These are phyloP conservation scores for Anethum foeniculum DNA, from an alignment of 140 eudicot genomes.

Conservation along the genomic window DNA sequence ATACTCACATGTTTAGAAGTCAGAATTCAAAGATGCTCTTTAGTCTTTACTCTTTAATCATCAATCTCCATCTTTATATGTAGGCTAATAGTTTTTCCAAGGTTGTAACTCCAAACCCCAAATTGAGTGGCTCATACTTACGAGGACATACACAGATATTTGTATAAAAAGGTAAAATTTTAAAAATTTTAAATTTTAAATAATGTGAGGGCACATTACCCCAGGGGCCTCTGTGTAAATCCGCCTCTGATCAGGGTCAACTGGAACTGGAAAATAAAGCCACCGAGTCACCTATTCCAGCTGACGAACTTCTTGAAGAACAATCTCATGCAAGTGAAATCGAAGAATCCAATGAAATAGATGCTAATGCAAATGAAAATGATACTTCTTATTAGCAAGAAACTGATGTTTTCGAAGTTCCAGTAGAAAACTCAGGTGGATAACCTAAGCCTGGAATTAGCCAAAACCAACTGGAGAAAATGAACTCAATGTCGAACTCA, in stretches of 20 bases:
- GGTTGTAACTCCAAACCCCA: no score
- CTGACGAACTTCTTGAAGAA: constrained; percentile 7
- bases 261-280: constrained; percentile 44
- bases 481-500: constrained; percentile 23
- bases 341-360: constrained; percentile 15
- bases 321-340: constrained; percentile 26
- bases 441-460: constrained; percentile 19
- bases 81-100: no score
- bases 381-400: constrained; percentile 42
- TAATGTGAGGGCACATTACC: no score
- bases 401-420: constrained; percentile 91
- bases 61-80: no score
- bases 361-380: constrained; percentile 19
- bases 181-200: no score
- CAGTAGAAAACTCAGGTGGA: constrained; percentile 30
- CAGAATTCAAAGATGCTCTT: no score
- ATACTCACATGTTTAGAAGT: no score
- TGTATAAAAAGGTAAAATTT: no score
- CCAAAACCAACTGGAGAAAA: constrained; percentile 17
- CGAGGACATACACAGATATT: no score
- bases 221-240: no score
- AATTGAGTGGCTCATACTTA: no score
- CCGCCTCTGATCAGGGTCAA: constrained; percentile 78
- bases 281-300: constrained; percentile 21
- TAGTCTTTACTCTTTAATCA: no score